Conservation (phyloP, 2,329 filamentous ascomycete genomes). For the Parasarocladium wereldwijsianum region DNA sequence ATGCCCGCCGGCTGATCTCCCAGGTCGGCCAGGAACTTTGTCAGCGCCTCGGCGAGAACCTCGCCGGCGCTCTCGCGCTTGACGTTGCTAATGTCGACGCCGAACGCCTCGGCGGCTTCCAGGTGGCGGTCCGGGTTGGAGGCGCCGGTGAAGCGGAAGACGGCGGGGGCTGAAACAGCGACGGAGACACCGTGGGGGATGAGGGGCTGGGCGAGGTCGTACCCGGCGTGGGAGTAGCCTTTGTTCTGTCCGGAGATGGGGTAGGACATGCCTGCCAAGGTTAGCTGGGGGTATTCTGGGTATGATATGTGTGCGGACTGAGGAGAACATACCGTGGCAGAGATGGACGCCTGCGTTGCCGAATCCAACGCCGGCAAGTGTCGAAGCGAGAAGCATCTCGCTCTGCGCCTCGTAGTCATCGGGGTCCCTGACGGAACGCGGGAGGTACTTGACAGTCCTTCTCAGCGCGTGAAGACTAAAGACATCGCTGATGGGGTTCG, state of each 20-base stretch:
- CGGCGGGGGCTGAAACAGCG: conserved; percentile 81
- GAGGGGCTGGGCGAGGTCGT: conserved; percentile 59
- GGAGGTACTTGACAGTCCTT: conserved; percentile 81
- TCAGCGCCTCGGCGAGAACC: conserved; percentile 69
- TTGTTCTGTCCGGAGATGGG: conserved; percentile 89
- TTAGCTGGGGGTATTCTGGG: not conserved
- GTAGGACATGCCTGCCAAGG: conserved; percentile 68
- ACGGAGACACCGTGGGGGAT: conserved; percentile 96
- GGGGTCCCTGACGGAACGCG: conserved; percentile 71
- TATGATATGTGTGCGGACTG: not conserved
- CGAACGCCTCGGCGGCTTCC: conserved; percentile 77
- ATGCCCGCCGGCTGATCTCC: conserved; percentile 86
- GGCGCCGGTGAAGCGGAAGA: conserved; percentile 83
- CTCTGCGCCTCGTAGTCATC: conserved; percentile 87
- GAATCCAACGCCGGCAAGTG: conserved; percentile 87
- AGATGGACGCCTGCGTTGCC: conserved; percentile 93
- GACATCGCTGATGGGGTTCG: conserved; percentile 94
- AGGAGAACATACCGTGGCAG: conserved; percentile 35
- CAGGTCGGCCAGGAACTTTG: conserved; percentile 64
- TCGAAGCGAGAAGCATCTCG: conserved; percentile 91
- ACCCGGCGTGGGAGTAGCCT: conserved; percentile 76
- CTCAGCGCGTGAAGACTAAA: conserved; percentile 80
- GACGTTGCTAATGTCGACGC: conserved; percentile 75
- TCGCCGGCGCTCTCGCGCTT: conserved; percentile 84
- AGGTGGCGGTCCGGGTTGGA: conserved; percentile 90